A percentile compares a stretch with the other conserved stretches of the same genome.
These are phyloP conservation scores for Thecaphora thlaspeos DNA, from an alignment of 1,284 basidiomycete species.

Conservation along the genomic window DNA sequence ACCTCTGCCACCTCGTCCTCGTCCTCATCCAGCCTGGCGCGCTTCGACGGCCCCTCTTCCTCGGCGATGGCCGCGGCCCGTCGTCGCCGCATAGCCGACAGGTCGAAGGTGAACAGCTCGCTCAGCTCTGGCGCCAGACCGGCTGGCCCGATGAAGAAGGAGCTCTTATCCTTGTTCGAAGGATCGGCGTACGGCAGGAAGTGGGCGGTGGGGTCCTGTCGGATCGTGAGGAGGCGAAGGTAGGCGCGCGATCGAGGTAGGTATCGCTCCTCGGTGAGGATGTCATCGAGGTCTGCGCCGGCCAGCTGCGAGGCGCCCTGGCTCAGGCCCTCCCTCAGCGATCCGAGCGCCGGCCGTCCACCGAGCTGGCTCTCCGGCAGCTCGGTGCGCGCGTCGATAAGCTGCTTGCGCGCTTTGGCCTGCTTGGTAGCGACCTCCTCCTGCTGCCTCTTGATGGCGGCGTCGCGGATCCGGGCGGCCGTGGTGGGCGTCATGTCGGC, in stretches of 20 bases:
- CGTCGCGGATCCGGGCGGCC: slow-evolving; percentile 58
- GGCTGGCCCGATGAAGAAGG: slow-evolving; percentile 71
- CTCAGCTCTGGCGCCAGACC: slow-evolving; percentile 77
- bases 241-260: slow-evolving; percentile 78
- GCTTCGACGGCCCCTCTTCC: slow-evolving; percentile 51
- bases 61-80: slow-evolving; percentile 58
- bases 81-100: slow-evolving; percentile 58
- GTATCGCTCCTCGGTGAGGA: slow-evolving; percentile 71
- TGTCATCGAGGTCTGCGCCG: slow-evolving; percentile 68
- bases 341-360: not conserved
- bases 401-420: slow-evolving; percentile 58
- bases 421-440: slow-evolving; percentile 35
- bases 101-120: slow-evolving; percentile 79
- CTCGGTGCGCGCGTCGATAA: slow-evolving; percentile 61
- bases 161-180: slow-evolving; percentile 66
- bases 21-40: slow-evolving; percentile 30
- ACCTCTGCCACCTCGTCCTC: slow-evolving; percentile 59
- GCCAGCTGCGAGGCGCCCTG: slow-evolving; percentile 66
- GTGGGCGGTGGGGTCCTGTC: slow-evolving; percentile 77
- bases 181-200: slow-evolving; percentile 67
- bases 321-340: slow-evolving; percentile 46
- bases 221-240: slow-evolving; percentile 77
- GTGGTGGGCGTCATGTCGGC: slow-evolving; percentile 63
- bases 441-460: slow-evolving; percentile 35
- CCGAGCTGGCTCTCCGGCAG: slow-evolving; percentile 60